Evolutionary conservation across 1,284 basidiomycete genomes (phyloP).

Genomic region (Stereum hirsutum): DNA sequence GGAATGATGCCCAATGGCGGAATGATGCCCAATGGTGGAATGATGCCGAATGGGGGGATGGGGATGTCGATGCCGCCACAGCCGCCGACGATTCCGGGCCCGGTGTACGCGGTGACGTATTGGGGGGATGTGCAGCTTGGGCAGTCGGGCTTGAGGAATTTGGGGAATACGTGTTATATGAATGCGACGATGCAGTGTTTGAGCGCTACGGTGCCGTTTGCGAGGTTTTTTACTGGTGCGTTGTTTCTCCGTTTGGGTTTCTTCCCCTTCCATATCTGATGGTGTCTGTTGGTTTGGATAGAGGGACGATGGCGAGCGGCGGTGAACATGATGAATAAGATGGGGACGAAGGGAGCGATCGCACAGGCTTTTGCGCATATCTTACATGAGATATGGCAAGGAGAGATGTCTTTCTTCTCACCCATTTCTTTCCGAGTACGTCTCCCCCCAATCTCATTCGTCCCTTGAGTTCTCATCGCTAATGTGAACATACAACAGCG

Average conservation of each 20-base stretch:
- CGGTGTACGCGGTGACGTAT: constrained; percentile 69
- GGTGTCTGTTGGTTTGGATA: constrained; percentile 18
- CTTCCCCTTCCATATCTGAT: too few relatives aligned
- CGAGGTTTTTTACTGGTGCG: constrained; percentile 81
- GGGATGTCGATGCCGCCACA: too few relatives aligned
- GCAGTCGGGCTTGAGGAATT: constrained; percentile 85
- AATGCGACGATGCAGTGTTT: constrained; percentile 96
- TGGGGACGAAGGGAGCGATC: constrained; percentile 85
- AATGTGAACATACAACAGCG: constrained; percentile 33
- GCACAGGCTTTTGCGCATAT: constrained; percentile 81
- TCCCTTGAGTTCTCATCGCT: background rate
- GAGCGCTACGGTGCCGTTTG: constrained; percentile 85
- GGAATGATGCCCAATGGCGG: too few relatives aligned
- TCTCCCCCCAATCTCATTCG: constrained; percentile 11
- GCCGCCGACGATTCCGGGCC: constrained; percentile 52
- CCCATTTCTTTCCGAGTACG: constrained; percentile 83
- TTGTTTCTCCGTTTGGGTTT: constrained; percentile 8
- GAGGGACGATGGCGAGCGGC: constrained; percentile 84
- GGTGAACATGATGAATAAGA: constrained; percentile 81
- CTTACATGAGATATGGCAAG: constrained; percentile 83
- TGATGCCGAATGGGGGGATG: too few relatives aligned
- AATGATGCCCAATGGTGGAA: too few relatives aligned
- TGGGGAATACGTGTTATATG: constrained; percentile 99
- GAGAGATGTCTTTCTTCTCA: constrained; percentile 76
- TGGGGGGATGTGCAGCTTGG: constrained; percentile 78